These are phyloP conservation scores for Cryptococcus sp. DNA, from an alignment of 1,284 basidiomycete genomes.

Conservation along the genomic window DNA sequence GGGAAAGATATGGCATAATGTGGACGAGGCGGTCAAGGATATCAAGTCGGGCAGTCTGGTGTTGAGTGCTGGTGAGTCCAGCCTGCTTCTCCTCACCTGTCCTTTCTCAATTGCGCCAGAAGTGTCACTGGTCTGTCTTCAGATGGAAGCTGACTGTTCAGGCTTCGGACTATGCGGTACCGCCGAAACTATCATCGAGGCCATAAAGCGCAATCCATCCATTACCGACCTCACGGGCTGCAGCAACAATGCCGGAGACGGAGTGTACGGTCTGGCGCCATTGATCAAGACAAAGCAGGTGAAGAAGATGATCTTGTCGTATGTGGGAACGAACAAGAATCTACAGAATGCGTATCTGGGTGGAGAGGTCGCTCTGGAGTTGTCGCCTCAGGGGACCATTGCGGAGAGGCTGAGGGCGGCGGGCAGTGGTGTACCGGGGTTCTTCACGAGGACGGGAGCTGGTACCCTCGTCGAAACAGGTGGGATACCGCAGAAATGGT, in stretches of 20 bases:
- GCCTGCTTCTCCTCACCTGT: no score
- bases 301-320: conserved; percentile 77
- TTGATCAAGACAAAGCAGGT: conserved; percentile 67
- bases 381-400: conserved; percentile 87
- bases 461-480: conserved; percentile 67
- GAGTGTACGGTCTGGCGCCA: conserved; percentile 70
- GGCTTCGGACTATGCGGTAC: conserved; percentile 47
- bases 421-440: conserved; percentile 90
- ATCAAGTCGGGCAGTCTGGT: conserved; percentile 72
- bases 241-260: conserved; percentile 81
- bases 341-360: conserved; percentile 62
- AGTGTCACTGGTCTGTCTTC: no score
- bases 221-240: conserved; percentile 70
- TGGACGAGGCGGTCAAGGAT: conserved; percentile 73
- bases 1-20: conserved; percentile 68
- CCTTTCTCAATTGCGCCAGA: no score
- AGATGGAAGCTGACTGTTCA: conserved; percentile 5
- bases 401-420: conserved; percentile 86
- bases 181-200: conserved; percentile 75
- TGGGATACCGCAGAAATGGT: conserved; percentile 56
- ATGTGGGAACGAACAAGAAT: conserved; percentile 61
- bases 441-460: conserved; percentile 93
- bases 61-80: conserved; percentile 65
- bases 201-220: conserved; percentile 66
- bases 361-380: conserved; percentile 76